These are phyloP conservation scores for Solanum chacoense DNA, from an alignment of 305 asterid species.

Conservation along the genomic window DNA sequence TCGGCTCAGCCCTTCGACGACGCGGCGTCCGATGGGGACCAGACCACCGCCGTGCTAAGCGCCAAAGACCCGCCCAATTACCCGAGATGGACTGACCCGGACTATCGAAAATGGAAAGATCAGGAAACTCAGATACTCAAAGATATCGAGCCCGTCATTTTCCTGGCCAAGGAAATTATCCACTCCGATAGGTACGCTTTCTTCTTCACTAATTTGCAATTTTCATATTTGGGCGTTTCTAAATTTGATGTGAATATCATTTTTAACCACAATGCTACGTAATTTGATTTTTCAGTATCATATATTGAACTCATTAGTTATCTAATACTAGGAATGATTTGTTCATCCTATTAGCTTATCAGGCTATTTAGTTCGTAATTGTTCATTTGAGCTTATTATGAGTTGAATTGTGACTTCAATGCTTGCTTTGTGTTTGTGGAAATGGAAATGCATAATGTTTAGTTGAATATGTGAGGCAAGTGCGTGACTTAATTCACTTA, in stretches of 20 bases:
- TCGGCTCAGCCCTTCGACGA: background rate
- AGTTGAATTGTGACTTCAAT: background rate
- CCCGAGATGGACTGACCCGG: background rate
- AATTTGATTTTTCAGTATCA: background rate
- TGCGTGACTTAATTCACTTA: background rate
- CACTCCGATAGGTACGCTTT: constrained; percentile 9
- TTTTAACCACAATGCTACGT: background rate
- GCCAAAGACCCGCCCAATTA: constrained; percentile 9
- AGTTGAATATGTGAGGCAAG: background rate
- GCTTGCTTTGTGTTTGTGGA: background rate
- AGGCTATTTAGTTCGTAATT: background rate
- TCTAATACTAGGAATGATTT: background rate
- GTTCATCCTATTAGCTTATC: background rate
- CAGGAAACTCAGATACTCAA: constrained; percentile 5
- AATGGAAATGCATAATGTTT: background rate
- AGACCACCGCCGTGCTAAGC: background rate
- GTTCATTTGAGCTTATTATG: background rate
- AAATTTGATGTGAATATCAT: background rate
- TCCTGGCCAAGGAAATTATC: constrained; percentile 6
- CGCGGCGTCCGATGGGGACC: background rate
- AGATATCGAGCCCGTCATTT: constrained; percentile 8
- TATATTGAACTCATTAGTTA: background rate
- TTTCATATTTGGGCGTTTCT: background rate
- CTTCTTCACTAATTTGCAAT: background rate
- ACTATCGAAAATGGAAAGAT: constrained; percentile 12